Evolutionary conservation across 345 rosid species (phyloP).

Genomic region (Erodium maritimum): DNA sequence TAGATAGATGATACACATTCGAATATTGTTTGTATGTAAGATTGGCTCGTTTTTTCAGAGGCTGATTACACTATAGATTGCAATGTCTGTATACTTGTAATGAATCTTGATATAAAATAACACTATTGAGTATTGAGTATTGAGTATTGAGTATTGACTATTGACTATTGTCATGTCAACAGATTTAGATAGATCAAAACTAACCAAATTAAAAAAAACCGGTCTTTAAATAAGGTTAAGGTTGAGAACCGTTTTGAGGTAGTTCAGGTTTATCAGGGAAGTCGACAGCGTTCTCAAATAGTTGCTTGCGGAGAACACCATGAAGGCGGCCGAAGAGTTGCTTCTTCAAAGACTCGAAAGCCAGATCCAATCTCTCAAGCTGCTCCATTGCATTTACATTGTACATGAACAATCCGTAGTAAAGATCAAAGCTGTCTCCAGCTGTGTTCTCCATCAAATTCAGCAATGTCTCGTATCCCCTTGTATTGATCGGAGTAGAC

Average conservation of each 20-base stretch:
- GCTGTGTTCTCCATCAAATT: conserved; percentile 61
- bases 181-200: no score
- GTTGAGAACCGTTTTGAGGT: no score
- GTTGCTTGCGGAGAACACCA: conserved; percentile 16
- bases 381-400: conserved; percentile 64
- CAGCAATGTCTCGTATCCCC: conserved; percentile 71
- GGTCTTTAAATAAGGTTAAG: no score
- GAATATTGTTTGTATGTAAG: background rate
- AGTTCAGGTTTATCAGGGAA: no score
- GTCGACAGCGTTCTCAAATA: conserved; percentile 2
- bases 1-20: conserved; percentile 6
- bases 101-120: no score
- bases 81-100: background rate
- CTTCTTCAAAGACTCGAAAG: conserved; percentile 54
- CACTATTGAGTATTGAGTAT: no score
- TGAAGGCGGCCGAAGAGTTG: conserved; percentile 34
- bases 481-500: conserved; percentile 66
- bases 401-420: conserved; percentile 64
- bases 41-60: conserved; percentile 35
- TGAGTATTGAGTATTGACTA: no score
- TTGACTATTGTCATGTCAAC: no score
- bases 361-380: conserved; percentile 61
- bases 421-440: conserved; percentile 72
- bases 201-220: no score
- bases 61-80: conserved; percentile 13